Conservation (phyloP, 495 filamentous ascomycete species). For the Aspergillus affinis region DNA sequence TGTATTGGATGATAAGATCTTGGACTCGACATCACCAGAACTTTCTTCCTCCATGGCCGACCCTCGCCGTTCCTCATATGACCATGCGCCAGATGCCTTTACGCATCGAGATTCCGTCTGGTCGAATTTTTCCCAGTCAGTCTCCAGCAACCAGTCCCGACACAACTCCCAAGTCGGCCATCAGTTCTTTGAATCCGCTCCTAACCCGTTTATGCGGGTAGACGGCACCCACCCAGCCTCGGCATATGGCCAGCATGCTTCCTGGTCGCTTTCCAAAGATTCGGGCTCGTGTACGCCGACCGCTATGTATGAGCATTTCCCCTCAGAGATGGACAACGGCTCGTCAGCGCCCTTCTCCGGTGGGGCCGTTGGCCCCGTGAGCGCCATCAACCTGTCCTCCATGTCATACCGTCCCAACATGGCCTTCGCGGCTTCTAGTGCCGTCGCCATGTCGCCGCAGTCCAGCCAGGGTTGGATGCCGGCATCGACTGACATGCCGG, state of each 20-base stretch:
- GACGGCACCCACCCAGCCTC: slow-evolving; percentile 49
- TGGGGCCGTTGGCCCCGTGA: slow-evolving; percentile 51
- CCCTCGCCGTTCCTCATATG: slow-evolving; percentile 69
- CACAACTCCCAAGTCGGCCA: slow-evolving; percentile 39
- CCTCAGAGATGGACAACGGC: slow-evolving; percentile 59
- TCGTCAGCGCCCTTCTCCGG: slow-evolving; percentile 55
- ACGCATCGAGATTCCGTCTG: slow-evolving; percentile 74
- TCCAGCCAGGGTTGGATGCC: slow-evolving; percentile 64
- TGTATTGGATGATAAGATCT: slow-evolving; percentile 82
- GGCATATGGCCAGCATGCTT: slow-evolving; percentile 51
- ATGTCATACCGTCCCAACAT: slow-evolving; percentile 45
- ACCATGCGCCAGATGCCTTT: slow-evolving; percentile 64
- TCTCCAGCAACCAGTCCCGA: slow-evolving; percentile 36
- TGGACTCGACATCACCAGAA: slow-evolving; percentile 69
- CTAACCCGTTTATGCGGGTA: slow-evolving; percentile 58
- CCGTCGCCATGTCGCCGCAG: slow-evolving; percentile 60
- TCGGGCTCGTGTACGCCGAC: slow-evolving; percentile 61
- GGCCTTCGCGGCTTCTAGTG: slow-evolving; percentile 40
- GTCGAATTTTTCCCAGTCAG: slow-evolving; percentile 66
- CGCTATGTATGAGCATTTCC: slow-evolving; percentile 63
- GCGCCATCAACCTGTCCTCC: slow-evolving; percentile 43
- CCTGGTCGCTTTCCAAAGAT: slow-evolving; percentile 41
- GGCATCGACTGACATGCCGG: slow-evolving; percentile 55
- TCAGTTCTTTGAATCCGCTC: slow-evolving; percentile 35
- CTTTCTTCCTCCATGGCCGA: slow-evolving; percentile 62